phyloP scores from a whole-genome alignment of 106 monocot genomes.

The Agapanthus africanus region DNA sequence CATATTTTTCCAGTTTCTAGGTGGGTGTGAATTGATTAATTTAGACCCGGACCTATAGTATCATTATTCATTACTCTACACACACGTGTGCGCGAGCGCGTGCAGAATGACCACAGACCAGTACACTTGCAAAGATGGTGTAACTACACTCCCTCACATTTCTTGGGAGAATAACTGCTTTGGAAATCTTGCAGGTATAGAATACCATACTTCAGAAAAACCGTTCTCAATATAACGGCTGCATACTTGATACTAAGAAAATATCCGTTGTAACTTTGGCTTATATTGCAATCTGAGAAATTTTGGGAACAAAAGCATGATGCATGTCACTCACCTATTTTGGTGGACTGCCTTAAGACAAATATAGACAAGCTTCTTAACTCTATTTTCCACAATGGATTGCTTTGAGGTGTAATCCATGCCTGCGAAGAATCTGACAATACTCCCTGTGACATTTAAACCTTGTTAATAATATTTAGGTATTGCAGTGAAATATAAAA shows the following conservation, averaged over 20 bases:
- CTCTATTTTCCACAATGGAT: constrained; percentile 1
- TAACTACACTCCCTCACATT: not conserved
- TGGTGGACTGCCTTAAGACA: constrained; percentile 6
- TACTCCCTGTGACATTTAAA: constrained; percentile 5
- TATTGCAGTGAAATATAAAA: not conserved
- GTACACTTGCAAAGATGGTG: not conserved
- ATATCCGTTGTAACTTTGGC: not conserved
- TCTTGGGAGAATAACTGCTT: not conserved
- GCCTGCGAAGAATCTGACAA: not conserved
- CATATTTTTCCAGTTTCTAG: no score
- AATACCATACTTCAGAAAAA: constrained; percentile 2
- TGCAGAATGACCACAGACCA: no score
- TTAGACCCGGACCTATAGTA: no score
- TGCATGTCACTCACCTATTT: not conserved
- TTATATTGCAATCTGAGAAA: not conserved
- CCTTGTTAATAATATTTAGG: not conserved
- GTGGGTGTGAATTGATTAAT: no score
- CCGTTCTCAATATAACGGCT: not conserved
- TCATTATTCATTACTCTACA: no score
- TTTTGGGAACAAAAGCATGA: not conserved
- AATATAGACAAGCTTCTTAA: constrained; percentile 8
- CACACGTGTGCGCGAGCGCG: no score
- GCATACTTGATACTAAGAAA: not conserved
- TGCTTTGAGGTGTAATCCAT: constrained; percentile 3
- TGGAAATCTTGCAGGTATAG: not conserved